Evolutionary conservation across 441 rosid species (phyloP).

Genomic region (Syzygium syzygioides): DNA sequence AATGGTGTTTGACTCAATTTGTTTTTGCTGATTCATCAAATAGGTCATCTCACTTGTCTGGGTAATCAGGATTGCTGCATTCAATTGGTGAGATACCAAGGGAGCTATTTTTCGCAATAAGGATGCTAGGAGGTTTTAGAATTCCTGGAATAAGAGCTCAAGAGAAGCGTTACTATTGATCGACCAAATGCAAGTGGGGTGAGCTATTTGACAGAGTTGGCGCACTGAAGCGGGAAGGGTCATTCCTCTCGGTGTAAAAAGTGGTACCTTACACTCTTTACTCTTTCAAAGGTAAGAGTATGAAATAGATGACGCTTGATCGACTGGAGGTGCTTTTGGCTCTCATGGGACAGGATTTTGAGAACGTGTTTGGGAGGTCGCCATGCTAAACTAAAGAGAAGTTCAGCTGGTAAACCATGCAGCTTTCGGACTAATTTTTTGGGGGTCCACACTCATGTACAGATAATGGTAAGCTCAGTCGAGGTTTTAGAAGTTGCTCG

Average conservation of each 20-base stretch:
- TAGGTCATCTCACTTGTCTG: slow-evolving; percentile 8
- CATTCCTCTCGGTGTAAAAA: slow-evolving; percentile 13
- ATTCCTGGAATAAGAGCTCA: slow-evolving; percentile 17
- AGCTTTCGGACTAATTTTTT: slow-evolving; percentile 14
- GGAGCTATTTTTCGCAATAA: slow-evolving; percentile 15
- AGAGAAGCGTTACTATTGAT: background rate
- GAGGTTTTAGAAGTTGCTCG: slow-evolving; percentile 18
- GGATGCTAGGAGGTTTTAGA: slow-evolving; percentile 6
- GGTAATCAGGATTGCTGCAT: slow-evolving; percentile 7
- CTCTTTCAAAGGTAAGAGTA: background rate
- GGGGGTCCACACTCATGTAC: slow-evolving; percentile 35
- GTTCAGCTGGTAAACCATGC: slow-evolving; percentile 4
- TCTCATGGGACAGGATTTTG: background rate
- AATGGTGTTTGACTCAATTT: slow-evolving; percentile 18
- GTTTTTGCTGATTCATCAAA: slow-evolving; percentile 5
- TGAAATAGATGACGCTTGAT: background rate
- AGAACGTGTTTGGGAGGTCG: slow-evolving; percentile 19
- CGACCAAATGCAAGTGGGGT: slow-evolving; percentile 1
- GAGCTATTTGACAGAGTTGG: slow-evolving; percentile 5
- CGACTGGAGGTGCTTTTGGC: background rate
- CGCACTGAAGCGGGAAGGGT: background rate
- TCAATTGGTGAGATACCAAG: slow-evolving; percentile 18
- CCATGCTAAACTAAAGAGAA: slow-evolving; percentile 11
- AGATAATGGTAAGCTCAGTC: slow-evolving; percentile 25
- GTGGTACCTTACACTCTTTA: background rate